Evolutionary conservation across 805 yeast species (phyloP).

Genomic region (Sugiyamaella lignohabitans): DNA sequence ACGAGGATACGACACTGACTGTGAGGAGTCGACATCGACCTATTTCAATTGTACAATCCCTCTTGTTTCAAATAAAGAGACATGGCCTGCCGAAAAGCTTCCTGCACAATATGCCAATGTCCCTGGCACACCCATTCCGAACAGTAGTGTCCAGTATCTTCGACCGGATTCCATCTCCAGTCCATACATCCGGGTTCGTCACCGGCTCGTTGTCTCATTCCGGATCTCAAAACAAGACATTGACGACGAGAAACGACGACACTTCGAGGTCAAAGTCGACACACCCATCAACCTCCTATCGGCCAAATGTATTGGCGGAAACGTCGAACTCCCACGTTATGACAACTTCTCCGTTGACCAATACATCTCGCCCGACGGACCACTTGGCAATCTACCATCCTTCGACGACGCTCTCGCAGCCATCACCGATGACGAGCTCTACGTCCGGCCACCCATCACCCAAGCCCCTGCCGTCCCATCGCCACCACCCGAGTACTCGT

Average conservation of each 20-base stretch:
- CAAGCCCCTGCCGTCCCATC: neutral
- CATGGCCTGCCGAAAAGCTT: neutral
- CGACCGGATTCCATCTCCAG: conserved; percentile 78
- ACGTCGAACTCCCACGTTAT: conserved; percentile 28
- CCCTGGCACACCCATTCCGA: neutral
- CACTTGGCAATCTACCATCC: conserved; percentile 5
- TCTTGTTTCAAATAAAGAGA: conserved; percentile 3
- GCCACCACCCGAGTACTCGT: conserved; percentile 19
- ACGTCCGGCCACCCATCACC: neutral
- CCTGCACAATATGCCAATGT: neutral
- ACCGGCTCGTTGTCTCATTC: conserved; percentile 87
- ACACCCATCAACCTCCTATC: conserved; percentile 78
- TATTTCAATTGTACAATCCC: conserved; percentile 15
- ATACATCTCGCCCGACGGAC: neutral
- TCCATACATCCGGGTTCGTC: conserved; percentile 76
- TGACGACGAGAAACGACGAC: conserved; percentile 59
- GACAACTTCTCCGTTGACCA: conserved; percentile 5
- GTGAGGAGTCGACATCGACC: conserved; percentile 6
- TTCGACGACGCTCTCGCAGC: conserved; percentile 15
- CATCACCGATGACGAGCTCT: conserved; percentile 8
- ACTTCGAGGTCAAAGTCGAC: conserved; percentile 90
- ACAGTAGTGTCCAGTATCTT: conserved; percentile 15
- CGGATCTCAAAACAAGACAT: conserved; percentile 57
- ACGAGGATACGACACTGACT: neutral
- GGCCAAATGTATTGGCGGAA: conserved; percentile 26